Evolutionary conservation across 2,329 filamentous ascomycete species (phyloP).

Genomic region (Lecanicillium sp.): DNA sequence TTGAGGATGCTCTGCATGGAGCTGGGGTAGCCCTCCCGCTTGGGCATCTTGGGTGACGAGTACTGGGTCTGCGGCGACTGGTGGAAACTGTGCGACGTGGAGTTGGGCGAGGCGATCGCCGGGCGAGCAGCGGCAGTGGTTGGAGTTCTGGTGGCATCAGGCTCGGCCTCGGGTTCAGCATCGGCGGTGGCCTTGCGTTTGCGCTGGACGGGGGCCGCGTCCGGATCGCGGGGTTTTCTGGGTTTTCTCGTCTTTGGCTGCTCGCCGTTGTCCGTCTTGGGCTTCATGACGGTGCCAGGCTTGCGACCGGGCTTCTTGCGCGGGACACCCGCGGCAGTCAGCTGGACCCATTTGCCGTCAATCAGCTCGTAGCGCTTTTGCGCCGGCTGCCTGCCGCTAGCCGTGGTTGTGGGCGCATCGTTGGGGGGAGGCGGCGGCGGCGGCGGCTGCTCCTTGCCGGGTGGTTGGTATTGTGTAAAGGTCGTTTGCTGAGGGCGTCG

Average conservation of each 20-base stretch:
- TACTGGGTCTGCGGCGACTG: slow-evolving; percentile 21
- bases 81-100: slow-evolving; percentile 16
- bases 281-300: slow-evolving; percentile 47
- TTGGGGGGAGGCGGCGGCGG: slow-evolving; percentile 17
- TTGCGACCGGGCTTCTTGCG: slow-evolving; percentile 60
- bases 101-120: slow-evolving; percentile 11
- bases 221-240: slow-evolving; percentile 52
- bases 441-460: slow-evolving; percentile 19
- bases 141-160: slow-evolving; percentile 26
- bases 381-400: slow-evolving; percentile 3
- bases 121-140: slow-evolving; percentile 20
- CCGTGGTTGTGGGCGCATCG: background rate
- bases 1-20: slow-evolving; percentile 53
- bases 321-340: slow-evolving; percentile 51
- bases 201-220: slow-evolving; percentile 44
- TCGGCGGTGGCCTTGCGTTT: slow-evolving; percentile 44
- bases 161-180: slow-evolving; percentile 24
- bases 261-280: slow-evolving; percentile 33
- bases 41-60: slow-evolving; percentile 38
- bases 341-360: slow-evolving; percentile 34
- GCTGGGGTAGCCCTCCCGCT: slow-evolving; percentile 42
- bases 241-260: slow-evolving; percentile 43
- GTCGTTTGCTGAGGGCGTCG: slow-evolving; percentile 19
- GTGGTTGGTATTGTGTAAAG: slow-evolving; percentile 18
- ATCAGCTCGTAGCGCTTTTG: slow-evolving; percentile 25